A percentile compares a stretch with the other conserved stretches of the same genome.
Conservation (phyloP, 345 rosid genomes). For the Eucalyptus erythrocorys region DNA sequence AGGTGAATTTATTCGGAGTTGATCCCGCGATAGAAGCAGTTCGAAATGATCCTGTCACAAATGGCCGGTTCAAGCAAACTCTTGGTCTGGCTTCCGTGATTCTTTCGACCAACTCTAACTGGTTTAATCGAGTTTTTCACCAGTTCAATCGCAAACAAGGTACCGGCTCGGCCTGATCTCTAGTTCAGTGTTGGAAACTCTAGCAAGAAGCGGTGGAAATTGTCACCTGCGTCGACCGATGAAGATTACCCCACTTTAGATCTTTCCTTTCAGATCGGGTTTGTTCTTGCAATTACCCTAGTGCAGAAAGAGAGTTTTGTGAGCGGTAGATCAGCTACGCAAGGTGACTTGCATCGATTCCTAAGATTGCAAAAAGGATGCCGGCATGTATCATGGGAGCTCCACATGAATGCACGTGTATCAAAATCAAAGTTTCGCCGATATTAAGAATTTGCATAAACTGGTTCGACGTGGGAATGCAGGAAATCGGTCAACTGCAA, state of each 20-base stretch:
- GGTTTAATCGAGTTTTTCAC: background rate
- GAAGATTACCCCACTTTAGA: background rate
- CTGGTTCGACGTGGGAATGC: background rate
- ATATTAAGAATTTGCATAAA: background rate
- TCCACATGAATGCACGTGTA: background rate
- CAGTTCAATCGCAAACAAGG: background rate
- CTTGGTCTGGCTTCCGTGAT: background rate
- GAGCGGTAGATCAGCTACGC: no score
- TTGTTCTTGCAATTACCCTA: background rate
- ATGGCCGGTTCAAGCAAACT: background rate
- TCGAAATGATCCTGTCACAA: background rate
- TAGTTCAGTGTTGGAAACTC: background rate
- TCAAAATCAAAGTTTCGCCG: background rate
- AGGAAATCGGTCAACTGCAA: background rate
- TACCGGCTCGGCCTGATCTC: background rate
- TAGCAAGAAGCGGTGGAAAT: background rate
- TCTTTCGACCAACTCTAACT: background rate
- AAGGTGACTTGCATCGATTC: background rate
- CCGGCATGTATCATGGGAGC: background rate
- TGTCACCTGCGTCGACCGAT: background rate
- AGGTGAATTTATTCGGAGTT: background rate
- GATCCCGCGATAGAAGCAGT: background rate
- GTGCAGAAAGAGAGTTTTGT: background rate
- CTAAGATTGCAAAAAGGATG: background rate
- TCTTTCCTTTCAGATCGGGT: background rate